phyloP scores from a whole-genome alignment of 2,329 filamentous ascomycete genomes.

The Lojkania enalia region DNA sequence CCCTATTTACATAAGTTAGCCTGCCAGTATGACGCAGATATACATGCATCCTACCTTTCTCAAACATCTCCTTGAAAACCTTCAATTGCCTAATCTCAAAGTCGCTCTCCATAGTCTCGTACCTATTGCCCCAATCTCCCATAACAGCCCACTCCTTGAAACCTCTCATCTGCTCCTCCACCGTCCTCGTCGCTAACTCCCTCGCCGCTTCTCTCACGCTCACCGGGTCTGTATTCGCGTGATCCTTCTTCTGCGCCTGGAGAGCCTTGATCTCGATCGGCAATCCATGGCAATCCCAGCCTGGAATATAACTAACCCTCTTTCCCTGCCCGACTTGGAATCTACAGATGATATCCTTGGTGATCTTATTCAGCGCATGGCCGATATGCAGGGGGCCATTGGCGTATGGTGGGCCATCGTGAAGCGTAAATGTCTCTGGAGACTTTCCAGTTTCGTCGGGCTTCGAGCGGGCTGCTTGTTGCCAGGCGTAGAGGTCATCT shows the following conservation, averaged over 20 bases:
- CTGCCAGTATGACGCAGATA: not conserved
- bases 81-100: conserved; percentile 76
- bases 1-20: conserved; percentile 43
- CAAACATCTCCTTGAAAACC: conserved; percentile 75
- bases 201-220: conserved; percentile 68
- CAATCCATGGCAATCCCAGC: conserved; percentile 97
- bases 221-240: conserved; percentile 47
- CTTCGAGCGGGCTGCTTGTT: conserved; percentile 57
- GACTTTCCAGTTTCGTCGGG: conserved; percentile 43
- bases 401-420: conserved; percentile 96
- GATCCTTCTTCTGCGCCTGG: conserved; percentile 55
- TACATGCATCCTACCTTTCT: conserved; percentile 49
- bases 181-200: conserved; percentile 67
- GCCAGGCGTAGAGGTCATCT: conserved; percentile 90
- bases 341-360: conserved; percentile 91
- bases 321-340: conserved; percentile 78
- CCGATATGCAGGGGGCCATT: conserved; percentile 91
- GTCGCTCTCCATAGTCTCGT: conserved; percentile 75
- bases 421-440: conserved; percentile 72
- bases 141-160: conserved; percentile 77
- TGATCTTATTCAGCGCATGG: conserved; percentile 93
- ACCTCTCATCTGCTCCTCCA: conserved; percentile 71
- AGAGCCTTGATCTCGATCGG: conserved; percentile 97
- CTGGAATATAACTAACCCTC: conserved; percentile 79
- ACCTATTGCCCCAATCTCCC: conserved; percentile 76